These are phyloP conservation scores for Lactifluus echinatus DNA, from an alignment of 768 basidiomycete genomes.

Conservation along the genomic window DNA sequence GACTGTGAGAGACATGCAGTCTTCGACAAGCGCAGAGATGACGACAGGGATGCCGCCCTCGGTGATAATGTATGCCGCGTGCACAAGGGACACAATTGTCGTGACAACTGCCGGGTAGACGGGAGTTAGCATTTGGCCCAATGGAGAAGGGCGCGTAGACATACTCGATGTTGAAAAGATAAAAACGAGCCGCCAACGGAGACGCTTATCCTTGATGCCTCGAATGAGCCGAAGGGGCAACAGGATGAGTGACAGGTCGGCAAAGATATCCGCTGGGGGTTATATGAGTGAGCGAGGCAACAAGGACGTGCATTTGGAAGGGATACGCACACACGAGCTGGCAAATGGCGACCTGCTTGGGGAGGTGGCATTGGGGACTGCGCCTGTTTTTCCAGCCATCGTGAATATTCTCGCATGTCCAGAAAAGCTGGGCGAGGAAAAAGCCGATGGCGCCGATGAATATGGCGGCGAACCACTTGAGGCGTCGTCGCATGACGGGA, in stretches of 20 bases:
- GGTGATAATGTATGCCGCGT: slow-evolving; percentile 24
- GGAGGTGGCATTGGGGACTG: slow-evolving; percentile 36
- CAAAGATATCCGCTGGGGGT: slow-evolving; percentile 37
- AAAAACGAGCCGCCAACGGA: slow-evolving; percentile 36
- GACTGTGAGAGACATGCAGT: slow-evolving; percentile 17
- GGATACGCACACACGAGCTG: slow-evolving; percentile 42
- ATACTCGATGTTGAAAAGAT: slow-evolving; percentile 49
- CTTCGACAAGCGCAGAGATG: slow-evolving; percentile 28
- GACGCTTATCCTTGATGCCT: slow-evolving; percentile 31
- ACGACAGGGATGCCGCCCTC: slow-evolving; percentile 25
- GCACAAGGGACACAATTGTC: slow-evolving; percentile 27
- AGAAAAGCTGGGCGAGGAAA: slow-evolving; percentile 37
- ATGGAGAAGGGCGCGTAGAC: background rate
- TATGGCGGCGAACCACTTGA: slow-evolving; percentile 18
- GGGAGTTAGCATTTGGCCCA: background rate
- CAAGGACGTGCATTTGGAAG: background rate
- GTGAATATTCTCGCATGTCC: slow-evolving; percentile 34
- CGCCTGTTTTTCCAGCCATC: slow-evolving; percentile 31
- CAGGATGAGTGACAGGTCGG: slow-evolving; percentile 38
- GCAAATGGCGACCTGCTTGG: slow-evolving; percentile 40
- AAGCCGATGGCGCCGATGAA: slow-evolving; percentile 31
- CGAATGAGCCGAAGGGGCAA: slow-evolving; percentile 40
- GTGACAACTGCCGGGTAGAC: slow-evolving; percentile 20
- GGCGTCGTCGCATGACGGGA: slow-evolving; percentile 7
- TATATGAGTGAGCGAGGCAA: background rate